phyloP scores from a whole-genome alignment of 768 basidiomycete species.

The Suillus luteus region DNA sequence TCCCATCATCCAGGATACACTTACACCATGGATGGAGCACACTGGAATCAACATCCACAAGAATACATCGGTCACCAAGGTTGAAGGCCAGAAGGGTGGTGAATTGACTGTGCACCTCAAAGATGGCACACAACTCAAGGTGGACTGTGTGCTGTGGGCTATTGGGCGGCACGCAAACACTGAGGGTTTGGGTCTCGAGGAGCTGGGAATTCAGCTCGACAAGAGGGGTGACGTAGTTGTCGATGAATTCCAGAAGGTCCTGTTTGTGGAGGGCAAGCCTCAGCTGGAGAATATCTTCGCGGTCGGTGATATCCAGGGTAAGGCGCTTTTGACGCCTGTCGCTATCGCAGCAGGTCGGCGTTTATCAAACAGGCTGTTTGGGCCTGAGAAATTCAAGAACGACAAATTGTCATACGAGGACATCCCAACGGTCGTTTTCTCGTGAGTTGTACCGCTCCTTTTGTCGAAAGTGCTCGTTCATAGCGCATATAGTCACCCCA shows the following conservation, averaged over 20 bases:
- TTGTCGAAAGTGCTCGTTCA: conserved; percentile 10
- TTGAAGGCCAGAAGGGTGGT: conserved; percentile 75
- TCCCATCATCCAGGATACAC: conserved; percentile 75
- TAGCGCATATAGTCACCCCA: conserved; percentile 69
- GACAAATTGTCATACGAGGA: conserved; percentile 88
- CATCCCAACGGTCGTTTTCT: conserved; percentile 95
- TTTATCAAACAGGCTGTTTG: conserved; percentile 88
- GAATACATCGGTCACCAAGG: conserved; percentile 66
- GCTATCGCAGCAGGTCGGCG: conserved; percentile 95
- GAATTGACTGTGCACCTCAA: conserved; percentile 76
- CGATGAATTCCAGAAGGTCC: conserved; percentile 89
- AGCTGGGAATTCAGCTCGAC: conserved; percentile 73
- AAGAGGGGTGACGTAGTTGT: conserved; percentile 83
- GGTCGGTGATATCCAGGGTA: conserved; percentile 93
- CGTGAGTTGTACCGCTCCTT: conserved; percentile 54
- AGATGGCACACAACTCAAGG: conserved; percentile 76
- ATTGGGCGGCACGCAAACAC: conserved; percentile 89
- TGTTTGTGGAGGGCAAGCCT: conserved; percentile 45
- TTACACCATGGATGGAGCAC: conserved; percentile 92
- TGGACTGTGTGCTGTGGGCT: conserved; percentile 90
- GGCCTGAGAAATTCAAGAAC: conserved; percentile 79
- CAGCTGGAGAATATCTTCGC: conserved; percentile 51
- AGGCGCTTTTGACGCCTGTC: conserved; percentile 92
- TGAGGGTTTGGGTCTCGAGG: conserved; percentile 72
- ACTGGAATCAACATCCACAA: conserved; percentile 91